Evolutionary conservation across 345 rosid species (phyloP).

Genomic region (Salix caprea): DNA sequence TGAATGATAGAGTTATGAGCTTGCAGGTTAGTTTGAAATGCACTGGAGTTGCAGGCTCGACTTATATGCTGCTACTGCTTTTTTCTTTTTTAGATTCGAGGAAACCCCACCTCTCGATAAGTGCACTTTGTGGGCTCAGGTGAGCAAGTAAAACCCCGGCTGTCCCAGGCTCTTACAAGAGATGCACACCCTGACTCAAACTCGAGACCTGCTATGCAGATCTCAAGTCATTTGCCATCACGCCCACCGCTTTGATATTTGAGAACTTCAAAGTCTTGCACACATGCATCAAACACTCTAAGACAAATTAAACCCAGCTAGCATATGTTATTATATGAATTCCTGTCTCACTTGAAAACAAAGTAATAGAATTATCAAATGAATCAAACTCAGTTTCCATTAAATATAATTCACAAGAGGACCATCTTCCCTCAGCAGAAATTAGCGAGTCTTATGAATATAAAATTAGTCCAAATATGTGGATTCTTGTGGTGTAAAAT

Average conservation of each 20-base stretch:
- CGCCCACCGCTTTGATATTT: neutral
- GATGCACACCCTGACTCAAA: too few relatives aligned
- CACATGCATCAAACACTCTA: neutral
- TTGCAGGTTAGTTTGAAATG: conserved; percentile 10
- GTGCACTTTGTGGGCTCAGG: too few relatives aligned
- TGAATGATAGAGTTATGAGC: neutral
- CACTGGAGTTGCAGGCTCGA: neutral
- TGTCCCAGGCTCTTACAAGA: too few relatives aligned
- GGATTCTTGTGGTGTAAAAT: neutral
- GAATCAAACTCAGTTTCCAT: conserved; percentile 17
- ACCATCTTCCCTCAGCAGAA: neutral
- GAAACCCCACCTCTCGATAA: too few relatives aligned
- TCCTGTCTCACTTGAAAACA: neutral
- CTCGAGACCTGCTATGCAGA: too few relatives aligned
- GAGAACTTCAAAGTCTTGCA: neutral
- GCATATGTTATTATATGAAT: conserved; percentile 4
- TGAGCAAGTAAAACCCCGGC: too few relatives aligned
- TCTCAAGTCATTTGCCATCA: too few relatives aligned
- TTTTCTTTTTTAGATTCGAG: too few relatives aligned
- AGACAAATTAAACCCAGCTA: conserved; percentile 5
- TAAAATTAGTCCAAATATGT: conserved; percentile 3
- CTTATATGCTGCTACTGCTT: neutral
- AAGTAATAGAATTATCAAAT: conserved; percentile 4
- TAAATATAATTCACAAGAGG: conserved; percentile 3
- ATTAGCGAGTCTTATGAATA: neutral